A percentile compares a stretch with the other conserved stretches of the same genome.
phyloP scores from a whole-genome alignment of 371 early-diverging fungal species.

The Haplosporangium sp. region DNA sequence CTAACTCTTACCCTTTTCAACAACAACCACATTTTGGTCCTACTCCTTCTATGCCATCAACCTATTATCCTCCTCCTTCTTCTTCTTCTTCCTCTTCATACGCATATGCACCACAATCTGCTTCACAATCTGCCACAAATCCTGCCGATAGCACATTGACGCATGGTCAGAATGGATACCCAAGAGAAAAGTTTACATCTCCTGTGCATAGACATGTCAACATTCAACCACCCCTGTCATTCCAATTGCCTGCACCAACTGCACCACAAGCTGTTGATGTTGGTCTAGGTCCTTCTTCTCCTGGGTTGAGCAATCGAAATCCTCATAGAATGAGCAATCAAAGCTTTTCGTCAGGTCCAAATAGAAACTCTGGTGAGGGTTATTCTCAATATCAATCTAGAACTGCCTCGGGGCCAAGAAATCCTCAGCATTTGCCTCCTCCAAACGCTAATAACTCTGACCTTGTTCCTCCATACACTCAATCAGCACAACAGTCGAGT shows the following conservation, averaged over 20 bases:
- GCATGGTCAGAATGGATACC: conserved; percentile 12
- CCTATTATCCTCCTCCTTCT: not conserved
- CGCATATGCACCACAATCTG: no score
- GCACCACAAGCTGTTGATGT: conserved; percentile 37
- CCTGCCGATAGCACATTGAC: not conserved
- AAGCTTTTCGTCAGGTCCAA: not conserved
- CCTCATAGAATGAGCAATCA: conserved; percentile 2
- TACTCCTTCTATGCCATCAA: not conserved
- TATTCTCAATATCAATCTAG: conserved; percentile 4
- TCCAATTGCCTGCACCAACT: conserved; percentile 20
- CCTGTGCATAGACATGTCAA: conserved; percentile 7
- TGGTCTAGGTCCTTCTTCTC: conserved; percentile 33
- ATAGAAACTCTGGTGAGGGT: not conserved
- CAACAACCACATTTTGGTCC: not conserved
- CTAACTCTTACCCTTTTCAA: not conserved
- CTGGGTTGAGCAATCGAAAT: not conserved
- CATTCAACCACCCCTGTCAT: conserved; percentile 16
- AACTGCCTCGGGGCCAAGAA: not conserved
- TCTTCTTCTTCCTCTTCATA: not conserved
- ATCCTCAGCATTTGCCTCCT: not conserved
- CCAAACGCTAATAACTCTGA: not conserved
- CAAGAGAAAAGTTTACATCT: conserved; percentile 11
- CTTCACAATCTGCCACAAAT: not conserved
- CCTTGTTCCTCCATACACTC: not conserved
- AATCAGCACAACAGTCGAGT: not conserved